Evolutionary conservation across 176 grass and related monocot species (phyloP), one percentile per base, ranked within the genome.

Genomic region (Lolium rigidum): DNA sequence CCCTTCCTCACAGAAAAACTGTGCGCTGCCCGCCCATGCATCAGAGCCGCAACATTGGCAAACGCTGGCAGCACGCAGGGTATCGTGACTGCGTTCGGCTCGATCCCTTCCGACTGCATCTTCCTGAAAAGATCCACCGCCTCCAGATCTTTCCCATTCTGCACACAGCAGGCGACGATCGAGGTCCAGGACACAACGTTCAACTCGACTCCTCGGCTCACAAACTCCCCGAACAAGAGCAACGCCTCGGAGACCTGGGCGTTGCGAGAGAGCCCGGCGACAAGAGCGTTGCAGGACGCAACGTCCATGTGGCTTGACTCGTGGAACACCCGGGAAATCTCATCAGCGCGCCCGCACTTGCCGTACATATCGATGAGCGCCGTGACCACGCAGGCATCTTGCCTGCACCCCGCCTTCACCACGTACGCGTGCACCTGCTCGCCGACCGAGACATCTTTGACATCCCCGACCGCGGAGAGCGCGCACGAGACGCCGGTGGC

Each of bases 121-220:
- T 90, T 86, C 59, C 88, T 90, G 62, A 95, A 95, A n/a, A 95
- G 80, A 55, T 92, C 83, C 5, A 90, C 51, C 18, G 90, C 93
- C 56, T 95, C 88, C 86, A 95, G 75, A 69, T 92, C 88, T 73
- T 66, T 88, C 54, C 93, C 90, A 10, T 95, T 92, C 52, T 92
- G 93, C 49, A 88, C 83, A 9, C 90, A 95, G 25, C 88, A 95
- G 37, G 90, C 86, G 37, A 95, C 93, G 41, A 92, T 92, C 12
- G 90, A 95, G 21, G 93, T 95, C 93, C 90, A 95, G 39, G 93
- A 95, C 71, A 95, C 90, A 0, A 95, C 90, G 82, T 95, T 90
- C 89, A 92, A 46, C 38, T 86, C 50, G 0, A 90, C 18, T 68
- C 90, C 88, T 74, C 55, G 56, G 60, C 26, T 60, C 64, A 68